These are phyloP conservation scores for Annulohypoxylon maeteangense DNA, from an alignment of 495 filamentous ascomycete species.

Conservation along the genomic window DNA sequence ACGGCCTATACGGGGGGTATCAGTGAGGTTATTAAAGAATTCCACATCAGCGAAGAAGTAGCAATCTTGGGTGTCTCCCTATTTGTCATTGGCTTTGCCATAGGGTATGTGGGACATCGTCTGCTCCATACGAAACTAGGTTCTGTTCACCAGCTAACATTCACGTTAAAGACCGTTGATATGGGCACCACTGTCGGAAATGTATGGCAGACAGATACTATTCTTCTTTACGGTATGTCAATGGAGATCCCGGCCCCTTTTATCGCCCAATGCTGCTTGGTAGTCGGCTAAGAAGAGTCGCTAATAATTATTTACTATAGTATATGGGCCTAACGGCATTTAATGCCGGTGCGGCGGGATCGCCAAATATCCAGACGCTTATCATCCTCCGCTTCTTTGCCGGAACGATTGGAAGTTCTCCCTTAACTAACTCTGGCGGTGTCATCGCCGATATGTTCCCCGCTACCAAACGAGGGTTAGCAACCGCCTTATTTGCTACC, in stretches of 20 bases:
- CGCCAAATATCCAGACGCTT: slow-evolving; percentile 71
- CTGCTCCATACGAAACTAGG: slow-evolving; percentile 38
- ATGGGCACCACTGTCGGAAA: slow-evolving; percentile 60
- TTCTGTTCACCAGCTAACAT: background rate
- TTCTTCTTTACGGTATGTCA: slow-evolving; percentile 65
- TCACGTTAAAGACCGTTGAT: slow-evolving; percentile 21
- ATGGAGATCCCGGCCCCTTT: background rate
- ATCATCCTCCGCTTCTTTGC: slow-evolving; percentile 82
- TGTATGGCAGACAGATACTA: slow-evolving; percentile 77
- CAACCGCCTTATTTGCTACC: slow-evolving; percentile 70
- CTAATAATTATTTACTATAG: slow-evolving; percentile 5
- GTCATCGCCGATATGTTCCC: slow-evolving; percentile 81
- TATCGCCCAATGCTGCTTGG: background rate
- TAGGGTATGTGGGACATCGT: slow-evolving; percentile 61
- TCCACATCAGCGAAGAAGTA: slow-evolving; percentile 68
- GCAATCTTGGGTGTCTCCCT: slow-evolving; percentile 75
- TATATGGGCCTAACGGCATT: slow-evolving; percentile 69
- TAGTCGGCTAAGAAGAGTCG: background rate
- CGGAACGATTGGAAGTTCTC: slow-evolving; percentile 79
- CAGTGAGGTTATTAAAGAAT: slow-evolving; percentile 66
- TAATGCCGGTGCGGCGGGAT: slow-evolving; percentile 70
- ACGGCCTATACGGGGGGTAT: slow-evolving; percentile 81
- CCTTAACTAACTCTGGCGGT: slow-evolving; percentile 77
- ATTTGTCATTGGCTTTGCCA: slow-evolving; percentile 79
- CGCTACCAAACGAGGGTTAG: slow-evolving; percentile 70